These are phyloP conservation scores for Podaxis pistillaris DNA, from an alignment of 768 basidiomycete species.

Conservation along the genomic window DNA sequence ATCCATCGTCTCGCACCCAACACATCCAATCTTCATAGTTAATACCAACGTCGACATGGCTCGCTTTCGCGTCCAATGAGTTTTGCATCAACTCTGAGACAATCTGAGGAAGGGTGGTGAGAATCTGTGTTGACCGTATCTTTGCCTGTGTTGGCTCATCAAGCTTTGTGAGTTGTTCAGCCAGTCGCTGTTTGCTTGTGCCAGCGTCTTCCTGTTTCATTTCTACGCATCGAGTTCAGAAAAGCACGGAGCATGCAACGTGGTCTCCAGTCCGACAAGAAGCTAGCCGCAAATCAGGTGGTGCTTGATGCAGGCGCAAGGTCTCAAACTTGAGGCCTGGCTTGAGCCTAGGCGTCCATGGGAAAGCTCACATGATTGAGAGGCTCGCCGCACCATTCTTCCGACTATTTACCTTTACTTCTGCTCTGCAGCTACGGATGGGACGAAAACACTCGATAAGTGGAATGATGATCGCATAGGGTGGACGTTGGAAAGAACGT, in stretches of 20 bases:
- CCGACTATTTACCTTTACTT: too few relatives aligned
- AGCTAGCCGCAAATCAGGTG: neutral
- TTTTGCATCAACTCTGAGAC: conserved; percentile 90
- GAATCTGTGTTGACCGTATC: conserved; percentile 79
- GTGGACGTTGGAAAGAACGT: too few relatives aligned
- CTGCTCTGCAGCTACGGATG: too few relatives aligned
- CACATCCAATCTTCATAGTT: conserved; percentile 78
- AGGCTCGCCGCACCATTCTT: neutral
- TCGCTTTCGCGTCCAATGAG: conserved; percentile 78
- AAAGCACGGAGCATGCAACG: neutral
- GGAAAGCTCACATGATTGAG: neutral
- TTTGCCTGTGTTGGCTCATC: conserved; percentile 61
- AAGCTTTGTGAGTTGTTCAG: conserved; percentile 41
- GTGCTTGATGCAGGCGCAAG: neutral
- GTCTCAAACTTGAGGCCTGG: neutral
- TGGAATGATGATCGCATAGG: too few relatives aligned
- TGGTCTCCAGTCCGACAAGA: neutral
- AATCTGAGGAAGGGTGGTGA: conserved; percentile 79
- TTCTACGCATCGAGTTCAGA: neutral
- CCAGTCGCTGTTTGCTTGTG: too few relatives aligned
- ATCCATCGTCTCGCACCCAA: conserved; percentile 85
- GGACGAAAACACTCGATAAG: too few relatives aligned
- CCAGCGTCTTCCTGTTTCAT: neutral
- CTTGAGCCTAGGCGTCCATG: neutral
- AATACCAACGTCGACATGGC: conserved; percentile 66